Evolutionary conservation across 768 basidiomycete species (phyloP).

Genomic region (Termitomyces sp.): DNA sequence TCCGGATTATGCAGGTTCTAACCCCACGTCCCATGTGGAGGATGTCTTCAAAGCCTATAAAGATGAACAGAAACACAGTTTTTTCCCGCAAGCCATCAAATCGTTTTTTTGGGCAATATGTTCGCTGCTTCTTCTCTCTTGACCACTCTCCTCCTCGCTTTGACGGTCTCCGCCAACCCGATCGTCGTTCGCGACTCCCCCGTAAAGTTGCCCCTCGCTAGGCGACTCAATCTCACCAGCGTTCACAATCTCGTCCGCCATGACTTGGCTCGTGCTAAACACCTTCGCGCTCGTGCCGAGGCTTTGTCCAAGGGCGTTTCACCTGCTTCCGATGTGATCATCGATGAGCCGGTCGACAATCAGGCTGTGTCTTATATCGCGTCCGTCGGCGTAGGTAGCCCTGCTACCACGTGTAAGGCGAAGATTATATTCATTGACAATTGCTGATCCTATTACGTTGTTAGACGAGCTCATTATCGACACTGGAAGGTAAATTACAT

Average conservation of each 20-base stretch:
- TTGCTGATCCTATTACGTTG: neutral
- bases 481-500: conserved; percentile 41
- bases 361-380: conserved; percentile 38
- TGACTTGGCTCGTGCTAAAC: conserved; percentile 46
- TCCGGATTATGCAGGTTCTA: neutral
- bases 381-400: too few species aligned
- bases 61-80: neutral
- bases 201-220: conserved; percentile 47
- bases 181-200: conserved; percentile 34
- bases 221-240: conserved; percentile 46
- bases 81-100: neutral
- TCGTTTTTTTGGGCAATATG: conserved; percentile 21
- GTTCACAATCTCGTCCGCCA: conserved; percentile 41
- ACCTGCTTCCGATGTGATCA: conserved; percentile 22
- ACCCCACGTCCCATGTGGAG: neutral
- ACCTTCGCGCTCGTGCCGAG: conserved; percentile 33
- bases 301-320: conserved; percentile 24
- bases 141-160: conserved; percentile 39
- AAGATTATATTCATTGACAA: neutral
- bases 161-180: conserved; percentile 42
- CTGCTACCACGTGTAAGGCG: conserved; percentile 39
- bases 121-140: conserved; percentile 34
- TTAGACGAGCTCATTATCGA: too few species aligned
- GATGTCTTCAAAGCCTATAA: conserved; percentile 9
- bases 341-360: conserved; percentile 34